Conservation (phyloP, 176 grass and related monocot species). For the Luzula sylvatica region DNA sequence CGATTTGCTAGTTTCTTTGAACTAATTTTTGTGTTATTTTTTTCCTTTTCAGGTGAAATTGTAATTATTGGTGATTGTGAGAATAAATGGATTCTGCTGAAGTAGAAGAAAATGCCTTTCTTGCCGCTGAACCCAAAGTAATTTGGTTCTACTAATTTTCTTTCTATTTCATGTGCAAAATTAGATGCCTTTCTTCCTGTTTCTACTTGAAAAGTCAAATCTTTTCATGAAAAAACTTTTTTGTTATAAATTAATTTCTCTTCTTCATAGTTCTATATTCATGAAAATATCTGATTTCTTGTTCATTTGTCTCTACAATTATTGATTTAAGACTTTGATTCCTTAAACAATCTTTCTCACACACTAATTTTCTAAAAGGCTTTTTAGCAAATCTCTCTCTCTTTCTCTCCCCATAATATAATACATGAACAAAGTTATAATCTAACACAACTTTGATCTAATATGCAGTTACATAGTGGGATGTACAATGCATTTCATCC, state of each 20-base stretch:
- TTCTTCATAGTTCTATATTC: neutral
- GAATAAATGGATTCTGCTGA: constrained; percentile 50
- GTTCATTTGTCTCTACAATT: neutral
- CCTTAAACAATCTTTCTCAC: neutral
- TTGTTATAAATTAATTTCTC: neutral
- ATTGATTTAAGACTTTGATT: neutral
- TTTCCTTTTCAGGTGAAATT: constrained; percentile 34
- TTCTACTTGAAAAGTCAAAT: neutral
- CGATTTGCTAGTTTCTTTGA: constrained; percentile 23
- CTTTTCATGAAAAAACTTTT: neutral
- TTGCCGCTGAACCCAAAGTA: constrained; percentile 81
- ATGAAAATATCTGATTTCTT: too few species aligned
- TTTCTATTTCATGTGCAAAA: constrained; percentile 9
- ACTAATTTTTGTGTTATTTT: constrained; percentile 10
- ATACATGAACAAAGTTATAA: constrained; percentile 1
- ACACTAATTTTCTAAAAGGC: neutral
- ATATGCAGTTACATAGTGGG: constrained; percentile 65
- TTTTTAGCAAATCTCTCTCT: neutral
- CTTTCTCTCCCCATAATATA: neutral
- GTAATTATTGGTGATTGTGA: constrained; percentile 13
- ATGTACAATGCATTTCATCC: constrained; percentile 59
- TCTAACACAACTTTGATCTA: constrained; percentile 19
- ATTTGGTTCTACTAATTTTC: constrained; percentile 6
- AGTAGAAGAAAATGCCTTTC: constrained; percentile 52
- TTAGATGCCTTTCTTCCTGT: constrained; percentile 1